phyloP scores from a whole-genome alignment of 2,329 filamentous ascomycete species.

The Talaromyces sp. region DNA sequence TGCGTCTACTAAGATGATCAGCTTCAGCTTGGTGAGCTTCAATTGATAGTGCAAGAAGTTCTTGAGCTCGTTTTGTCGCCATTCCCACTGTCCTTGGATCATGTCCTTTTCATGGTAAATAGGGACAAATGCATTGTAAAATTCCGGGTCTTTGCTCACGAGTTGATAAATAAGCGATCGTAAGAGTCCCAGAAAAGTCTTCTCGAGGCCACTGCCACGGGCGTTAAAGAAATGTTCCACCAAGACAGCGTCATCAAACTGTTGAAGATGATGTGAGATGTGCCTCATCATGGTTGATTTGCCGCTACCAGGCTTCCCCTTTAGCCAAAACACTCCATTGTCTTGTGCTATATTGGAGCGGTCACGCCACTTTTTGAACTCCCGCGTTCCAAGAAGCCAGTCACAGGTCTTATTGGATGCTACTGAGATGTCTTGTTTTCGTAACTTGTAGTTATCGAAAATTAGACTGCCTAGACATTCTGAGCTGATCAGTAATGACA shows the following conservation, averaged over 20 bases:
- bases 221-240: constrained; percentile 1
- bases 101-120: not conserved
- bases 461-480: not conserved
- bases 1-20: not conserved
- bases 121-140: not conserved
- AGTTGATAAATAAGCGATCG: not conserved
- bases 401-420: not conserved
- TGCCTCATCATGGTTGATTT: constrained; percentile 41
- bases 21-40: not conserved
- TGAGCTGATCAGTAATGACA: not conserved
- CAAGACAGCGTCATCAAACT: not conserved
- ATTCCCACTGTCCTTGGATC: not conserved
- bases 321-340: constrained; percentile 36
- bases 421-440: not conserved
- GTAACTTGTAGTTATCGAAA: not conserved
- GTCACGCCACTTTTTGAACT: constrained; percentile 21
- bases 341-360: constrained; percentile 10
- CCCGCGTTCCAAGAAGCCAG: not conserved
- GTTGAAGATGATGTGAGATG: not conserved
- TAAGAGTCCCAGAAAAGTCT: not conserved
- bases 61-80: not conserved
- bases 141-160: not conserved
- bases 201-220: not conserved
- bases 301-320: constrained; percentile 41
- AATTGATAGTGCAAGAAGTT: not conserved